These are phyloP conservation scores for Morella rubra DNA, from an alignment of 306 rosid species.

Conservation along the genomic window DNA sequence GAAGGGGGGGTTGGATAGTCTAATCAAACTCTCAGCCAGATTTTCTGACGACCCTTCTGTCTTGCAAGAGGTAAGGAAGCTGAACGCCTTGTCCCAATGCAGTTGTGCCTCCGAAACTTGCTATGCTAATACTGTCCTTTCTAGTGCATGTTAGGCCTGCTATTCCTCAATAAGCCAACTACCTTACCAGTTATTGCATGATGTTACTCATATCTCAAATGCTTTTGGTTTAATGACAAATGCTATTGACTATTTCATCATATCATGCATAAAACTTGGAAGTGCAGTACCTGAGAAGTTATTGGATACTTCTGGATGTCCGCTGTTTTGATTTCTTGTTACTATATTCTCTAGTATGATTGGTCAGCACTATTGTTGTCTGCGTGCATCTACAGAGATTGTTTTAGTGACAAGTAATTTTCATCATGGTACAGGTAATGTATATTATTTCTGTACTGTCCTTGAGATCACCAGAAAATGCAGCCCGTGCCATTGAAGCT, in stretches of 20 bases:
- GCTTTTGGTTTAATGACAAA: not conserved
- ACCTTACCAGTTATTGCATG: not conserved
- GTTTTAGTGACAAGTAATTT: constrained; percentile 16
- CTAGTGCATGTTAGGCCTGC: not conserved
- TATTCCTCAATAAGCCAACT: not conserved
- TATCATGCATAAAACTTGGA: not conserved
- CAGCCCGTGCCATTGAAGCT: constrained; percentile 87
- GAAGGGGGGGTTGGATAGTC: constrained; percentile 73
- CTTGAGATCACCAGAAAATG: constrained; percentile 84
- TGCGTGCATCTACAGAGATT: constrained; percentile 6
- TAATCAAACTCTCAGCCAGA: constrained; percentile 72
- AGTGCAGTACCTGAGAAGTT: not conserved
- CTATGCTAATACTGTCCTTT: not conserved
- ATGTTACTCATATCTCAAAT: too few species aligned
- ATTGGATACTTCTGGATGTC: not conserved
- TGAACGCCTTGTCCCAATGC: constrained; percentile 8
- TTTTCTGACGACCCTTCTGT: constrained; percentile 73
- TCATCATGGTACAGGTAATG: constrained; percentile 59
- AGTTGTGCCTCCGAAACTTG: not conserved
- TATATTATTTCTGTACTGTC: constrained; percentile 65
- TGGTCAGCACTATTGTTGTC: not conserved
- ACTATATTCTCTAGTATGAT: not conserved
- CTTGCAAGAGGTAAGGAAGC: constrained; percentile 76
- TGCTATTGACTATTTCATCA: not conserved
- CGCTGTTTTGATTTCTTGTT: not conserved